These are phyloP conservation scores for Oenanthe javanica DNA, from an alignment of 140 eudicot species.

Conservation along the genomic window DNA sequence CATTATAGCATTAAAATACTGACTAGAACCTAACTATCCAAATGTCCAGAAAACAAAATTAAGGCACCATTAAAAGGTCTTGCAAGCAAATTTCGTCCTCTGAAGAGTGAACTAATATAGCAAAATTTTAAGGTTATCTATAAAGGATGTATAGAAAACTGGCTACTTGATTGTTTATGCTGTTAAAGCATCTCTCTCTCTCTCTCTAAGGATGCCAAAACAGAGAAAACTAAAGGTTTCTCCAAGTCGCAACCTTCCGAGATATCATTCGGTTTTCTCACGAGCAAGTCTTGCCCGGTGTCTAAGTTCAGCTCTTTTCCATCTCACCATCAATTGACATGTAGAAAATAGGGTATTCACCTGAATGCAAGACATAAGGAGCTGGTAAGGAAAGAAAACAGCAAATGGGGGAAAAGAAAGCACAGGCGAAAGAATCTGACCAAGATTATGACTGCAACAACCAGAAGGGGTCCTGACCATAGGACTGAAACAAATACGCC, in stretches of 20 bases:
- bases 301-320: slow-evolving; percentile 93
- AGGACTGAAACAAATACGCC: slow-evolving; percentile 86
- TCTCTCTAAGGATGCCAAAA: background rate
- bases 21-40: background rate
- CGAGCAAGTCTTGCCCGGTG: slow-evolving; percentile 77
- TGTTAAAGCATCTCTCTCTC: background rate
- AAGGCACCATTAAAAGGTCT: background rate
- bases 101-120: background rate
- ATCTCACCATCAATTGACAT: slow-evolving; percentile 70
- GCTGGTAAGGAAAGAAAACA: background rate
- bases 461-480: slow-evolving; percentile 97
- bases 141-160: background rate
- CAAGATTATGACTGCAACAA: slow-evolving; percentile 67
- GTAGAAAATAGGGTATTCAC: slow-evolving; percentile 70
- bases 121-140: background rate
- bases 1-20: background rate
- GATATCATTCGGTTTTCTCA: slow-evolving; percentile 46
- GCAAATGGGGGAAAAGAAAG: background rate
- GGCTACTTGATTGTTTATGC: background rate
- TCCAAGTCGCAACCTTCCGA: background rate
- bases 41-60: background rate
- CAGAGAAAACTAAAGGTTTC: background rate
- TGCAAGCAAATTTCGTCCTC: background rate
- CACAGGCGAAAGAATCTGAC: slow-evolving; percentile 28
- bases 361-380: slow-evolving; percentile 29